Conservation (phyloP, 1,284 basidiomycete genomes). For the Austropuccinia psidii region DNA sequence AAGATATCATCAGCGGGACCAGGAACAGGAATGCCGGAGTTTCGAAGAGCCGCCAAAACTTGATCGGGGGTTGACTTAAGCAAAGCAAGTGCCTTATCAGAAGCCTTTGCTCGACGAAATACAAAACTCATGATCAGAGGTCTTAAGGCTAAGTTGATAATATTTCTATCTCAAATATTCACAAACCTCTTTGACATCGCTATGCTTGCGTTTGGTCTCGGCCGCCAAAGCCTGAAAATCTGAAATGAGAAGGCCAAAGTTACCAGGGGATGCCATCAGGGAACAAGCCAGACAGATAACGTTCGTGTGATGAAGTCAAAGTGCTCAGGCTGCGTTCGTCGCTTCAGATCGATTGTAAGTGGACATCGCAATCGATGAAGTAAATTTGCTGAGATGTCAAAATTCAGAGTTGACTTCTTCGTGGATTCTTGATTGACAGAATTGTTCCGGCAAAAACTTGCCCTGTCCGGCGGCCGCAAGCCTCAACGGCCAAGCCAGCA, state of each 20-base stretch:
- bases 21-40: slow-evolving; percentile 31
- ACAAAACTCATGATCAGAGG: slow-evolving; percentile 57
- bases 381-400: no score
- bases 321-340: no score
- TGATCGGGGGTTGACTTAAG: slow-evolving; percentile 41
- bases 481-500: no score
- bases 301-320: no score
- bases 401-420: no score
- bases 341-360: no score
- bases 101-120: slow-evolving; percentile 40
- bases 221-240: slow-evolving; percentile 61
- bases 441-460: no score
- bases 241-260: slow-evolving; percentile 23
- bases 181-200: slow-evolving; percentile 68
- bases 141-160: slow-evolving; percentile 44
- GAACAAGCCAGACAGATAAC: no score
- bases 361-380: no score
- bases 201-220: slow-evolving; percentile 70
- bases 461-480: no score
- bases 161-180: not conserved
- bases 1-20: slow-evolving; percentile 63
- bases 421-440: no score
- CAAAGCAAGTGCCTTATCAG: slow-evolving; percentile 43
- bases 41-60: slow-evolving; percentile 39
- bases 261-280: slow-evolving; percentile 31